Evolutionary conservation across 306 rosid genomes (phyloP), one percentile per base, ranked within the genome.

Genomic region (Inga laurina): DNA sequence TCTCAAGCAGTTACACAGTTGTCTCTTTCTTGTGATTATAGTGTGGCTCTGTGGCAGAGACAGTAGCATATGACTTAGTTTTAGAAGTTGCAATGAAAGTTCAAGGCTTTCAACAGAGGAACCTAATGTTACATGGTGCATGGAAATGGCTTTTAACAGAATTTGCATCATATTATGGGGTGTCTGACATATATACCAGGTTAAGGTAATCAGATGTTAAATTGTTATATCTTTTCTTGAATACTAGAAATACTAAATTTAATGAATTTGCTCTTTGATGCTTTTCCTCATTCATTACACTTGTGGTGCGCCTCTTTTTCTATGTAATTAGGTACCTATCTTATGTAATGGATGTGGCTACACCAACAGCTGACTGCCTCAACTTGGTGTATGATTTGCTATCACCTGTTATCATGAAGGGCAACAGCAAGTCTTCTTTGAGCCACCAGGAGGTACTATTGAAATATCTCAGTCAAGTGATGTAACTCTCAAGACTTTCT

Each of bases 281-380:
- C 48, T 35, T 75, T 18, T 7, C 80, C 30, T 46, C 66, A 62
- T 75, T 77, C 82, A 76, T 68, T 64, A 43, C 67, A 24, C 48
- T 68, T 30, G 61, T 79, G 54, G 10, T 75, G 45, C 78, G 76
- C 82, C 57, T 77, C 74, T 72, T 81, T 7, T 82, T 74, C 78
- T 65, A 21, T 68, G 52, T 71, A 56, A 45, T 88, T 81, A 97
- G 99, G 76, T 94, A 92, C 80, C 91, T 97, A 72, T 94, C 98
- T 16, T 97, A 97, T 84, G 88, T 97, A 72, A 97, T 97, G 99
- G 99, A 97, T 82, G 98, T 97, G 51, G 95, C 99, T 64, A 94
- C 99, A 13, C 99, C 99, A 49, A 97, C 99, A n/a, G 97, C 91
- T 62, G 99, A 97, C 82, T 97, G 99, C 92, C 97, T 97, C 61